Base-by-base conservation (phyloP, 2,329 filamentous ascomycete species). In the Ustulina deusta region DNA sequence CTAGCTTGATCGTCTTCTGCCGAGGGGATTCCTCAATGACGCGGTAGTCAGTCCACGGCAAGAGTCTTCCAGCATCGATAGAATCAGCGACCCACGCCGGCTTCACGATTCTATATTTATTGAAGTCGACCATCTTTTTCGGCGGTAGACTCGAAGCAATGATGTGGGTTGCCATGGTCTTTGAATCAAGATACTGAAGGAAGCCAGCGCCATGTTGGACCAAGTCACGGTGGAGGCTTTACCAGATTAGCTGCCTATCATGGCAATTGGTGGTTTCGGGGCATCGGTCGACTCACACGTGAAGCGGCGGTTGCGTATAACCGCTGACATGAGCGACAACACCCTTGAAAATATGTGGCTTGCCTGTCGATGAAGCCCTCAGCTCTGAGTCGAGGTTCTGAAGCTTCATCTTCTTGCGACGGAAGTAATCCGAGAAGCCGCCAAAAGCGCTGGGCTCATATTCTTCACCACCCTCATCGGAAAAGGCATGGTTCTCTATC, bases 41-140 rank as follows among this genome's bases (percentile, higher is more conserved):
- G 34, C 93, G 89, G 76, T 96, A 99, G 13, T 89, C 84, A 68
- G 91, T 86, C 96, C 97, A 99, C 0, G 95, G 91, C 32, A 98
- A 83, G 51, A 97, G 81, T 74, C 88, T 91, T 6, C 93, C 93
- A 6, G 93, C 92, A 65, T 88, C 85, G 52, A 98, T 88, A 69
- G 94, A 97, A 73, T 99, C 95, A 15, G 93, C 90, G 2, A 99
- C 88, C 96, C 96, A 99, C 22, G 93, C 90, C 0, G 96, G 96
- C 79, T 96, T 97, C 58, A 97, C 96, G 42, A 99, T 93, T 52
- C 95, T 89, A 79, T 98, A 97, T 71, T 88, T 89, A 61, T 85
- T 87, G 76, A 97, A 97, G 71, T 99, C 96, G 61, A 95, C 88
- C 32, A 89, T 89, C 80, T 99, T 99, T 82, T 97, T 98, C 0